phyloP scores from a whole-genome alignment of 2,329 filamentous ascomycete species.

The Scedosporium boydii region DNA sequence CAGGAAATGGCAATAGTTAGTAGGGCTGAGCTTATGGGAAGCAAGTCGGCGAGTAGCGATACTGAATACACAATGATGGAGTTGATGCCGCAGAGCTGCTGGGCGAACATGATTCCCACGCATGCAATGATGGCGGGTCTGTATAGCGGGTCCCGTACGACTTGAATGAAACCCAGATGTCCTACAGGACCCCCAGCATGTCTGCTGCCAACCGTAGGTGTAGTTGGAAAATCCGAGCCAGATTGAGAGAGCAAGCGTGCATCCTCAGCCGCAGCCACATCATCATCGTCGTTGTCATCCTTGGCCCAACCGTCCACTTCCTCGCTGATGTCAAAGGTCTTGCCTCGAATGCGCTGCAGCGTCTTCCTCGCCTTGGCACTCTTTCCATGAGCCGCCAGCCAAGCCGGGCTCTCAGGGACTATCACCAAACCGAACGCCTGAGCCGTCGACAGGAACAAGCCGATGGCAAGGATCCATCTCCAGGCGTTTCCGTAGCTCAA shows the following conservation, averaged over 20 bases:
- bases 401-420: slow-evolving; percentile 82
- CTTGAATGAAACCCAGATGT: slow-evolving; percentile 53
- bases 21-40: slow-evolving; percentile 71
- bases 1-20: slow-evolving; percentile 81
- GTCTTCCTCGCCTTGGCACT: slow-evolving; percentile 52
- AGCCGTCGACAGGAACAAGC: slow-evolving; percentile 54
- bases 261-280: slow-evolving; percentile 47
- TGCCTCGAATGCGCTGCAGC: slow-evolving; percentile 68
- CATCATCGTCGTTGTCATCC: slow-evolving; percentile 18
- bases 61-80: slow-evolving; percentile 98
- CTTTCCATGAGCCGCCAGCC: slow-evolving; percentile 64
- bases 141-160: slow-evolving; percentile 57
- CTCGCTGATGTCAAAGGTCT: slow-evolving; percentile 56
- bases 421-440: slow-evolving; percentile 64
- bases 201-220: slow-evolving; percentile 14
- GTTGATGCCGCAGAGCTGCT: slow-evolving; percentile 40
- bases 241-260: slow-evolving; percentile 52
- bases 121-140: slow-evolving; percentile 72
- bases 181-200: slow-evolving; percentile 6
- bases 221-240: neutral
- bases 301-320: slow-evolving; percentile 55
- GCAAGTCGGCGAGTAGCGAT: slow-evolving; percentile 69
- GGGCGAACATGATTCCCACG: slow-evolving; percentile 39
- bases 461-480: slow-evolving; percentile 72
- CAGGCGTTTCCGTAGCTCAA: slow-evolving; percentile 70